These are phyloP conservation scores for Chytridium lagenaria DNA, from an alignment of 371 early-diverging fungal genomes.

Conservation along the genomic window DNA sequence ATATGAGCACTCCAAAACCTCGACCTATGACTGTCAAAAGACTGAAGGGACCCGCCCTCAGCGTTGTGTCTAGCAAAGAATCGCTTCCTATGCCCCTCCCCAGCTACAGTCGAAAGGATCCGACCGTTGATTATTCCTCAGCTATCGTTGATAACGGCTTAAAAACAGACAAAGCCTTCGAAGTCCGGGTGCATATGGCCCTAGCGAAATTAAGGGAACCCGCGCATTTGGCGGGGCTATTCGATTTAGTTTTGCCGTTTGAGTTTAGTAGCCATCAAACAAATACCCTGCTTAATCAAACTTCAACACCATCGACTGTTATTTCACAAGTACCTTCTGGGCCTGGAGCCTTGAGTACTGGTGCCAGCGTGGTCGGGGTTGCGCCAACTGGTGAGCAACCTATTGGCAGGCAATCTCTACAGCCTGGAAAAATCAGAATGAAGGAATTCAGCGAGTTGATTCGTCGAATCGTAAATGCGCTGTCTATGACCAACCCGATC, in stretches of 20 bases:
- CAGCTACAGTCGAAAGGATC: not conserved
- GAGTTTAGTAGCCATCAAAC: slow-evolving; percentile 11
- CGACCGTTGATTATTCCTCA: too few relatives aligned
- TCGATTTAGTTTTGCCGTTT: slow-evolving; percentile 40
- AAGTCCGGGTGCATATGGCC: slow-evolving; percentile 30
- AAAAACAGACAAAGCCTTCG: slow-evolving; percentile 19
- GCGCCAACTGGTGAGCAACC: not conserved
- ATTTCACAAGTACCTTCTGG: not conserved
- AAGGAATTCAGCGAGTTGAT: slow-evolving; percentile 50
- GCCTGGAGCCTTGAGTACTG: not conserved
- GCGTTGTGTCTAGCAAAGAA: slow-evolving; percentile 6
- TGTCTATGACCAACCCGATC: slow-evolving; percentile 33
- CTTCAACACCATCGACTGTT: not conserved
- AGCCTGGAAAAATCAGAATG: slow-evolving; percentile 36
- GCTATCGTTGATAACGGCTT: too few relatives aligned
- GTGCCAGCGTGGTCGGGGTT: not conserved
- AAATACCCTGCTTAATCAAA: not conserved
- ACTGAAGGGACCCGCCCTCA: not conserved
- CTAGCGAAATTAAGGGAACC: slow-evolving; percentile 37
- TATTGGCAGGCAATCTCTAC: slow-evolving; percentile 3
- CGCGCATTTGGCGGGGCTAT: slow-evolving; percentile 36
- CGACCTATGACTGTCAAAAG: not conserved
- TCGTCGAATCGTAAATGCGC: slow-evolving; percentile 33
- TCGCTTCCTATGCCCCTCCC: not conserved
- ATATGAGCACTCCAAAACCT: too few relatives aligned